These are phyloP conservation scores for Citrus cavaleriei DNA, from an alignment of 345 rosid species.

Conservation along the genomic window DNA sequence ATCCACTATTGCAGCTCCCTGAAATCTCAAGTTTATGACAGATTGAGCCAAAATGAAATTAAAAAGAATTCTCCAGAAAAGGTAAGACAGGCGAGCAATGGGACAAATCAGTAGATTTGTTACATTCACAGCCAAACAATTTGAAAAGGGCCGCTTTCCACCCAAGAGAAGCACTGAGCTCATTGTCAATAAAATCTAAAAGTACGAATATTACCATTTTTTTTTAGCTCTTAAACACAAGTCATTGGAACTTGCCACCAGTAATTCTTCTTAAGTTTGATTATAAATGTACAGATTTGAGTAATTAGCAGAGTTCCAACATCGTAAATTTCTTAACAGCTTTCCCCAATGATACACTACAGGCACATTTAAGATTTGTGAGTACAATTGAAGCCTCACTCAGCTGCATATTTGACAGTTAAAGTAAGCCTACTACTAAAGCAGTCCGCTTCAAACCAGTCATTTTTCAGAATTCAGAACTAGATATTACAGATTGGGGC, in stretches of 20 bases:
- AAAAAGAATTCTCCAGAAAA: not conserved
- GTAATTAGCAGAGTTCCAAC: not conserved
- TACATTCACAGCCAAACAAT: not conserved
- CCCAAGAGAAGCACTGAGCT: not conserved
- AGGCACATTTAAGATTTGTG: not conserved
- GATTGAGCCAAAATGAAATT: not conserved
- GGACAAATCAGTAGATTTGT: not conserved
- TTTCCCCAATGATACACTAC: not conserved
- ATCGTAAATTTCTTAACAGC: not conserved
- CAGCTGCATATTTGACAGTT: not conserved
- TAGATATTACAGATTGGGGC: not conserved
- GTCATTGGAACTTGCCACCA: not conserved
- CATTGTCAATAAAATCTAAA: not conserved
- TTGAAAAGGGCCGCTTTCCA: not conserved
- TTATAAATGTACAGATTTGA: not conserved
- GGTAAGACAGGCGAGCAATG: not conserved
- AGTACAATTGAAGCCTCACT: not conserved
- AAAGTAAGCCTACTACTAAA: not conserved
- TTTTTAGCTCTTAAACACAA: not conserved
- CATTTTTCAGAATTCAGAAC: not conserved
- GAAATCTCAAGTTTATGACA: slow-evolving; percentile 22
- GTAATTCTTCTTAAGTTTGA: not conserved
- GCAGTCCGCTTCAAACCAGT: not conserved
- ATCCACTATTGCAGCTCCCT: slow-evolving; percentile 87
- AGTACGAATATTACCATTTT: not conserved